These are phyloP conservation scores for Cladophialophora psammophila DNA, from an alignment of 2,329 filamentous ascomycete species.

Conservation along the genomic window DNA sequence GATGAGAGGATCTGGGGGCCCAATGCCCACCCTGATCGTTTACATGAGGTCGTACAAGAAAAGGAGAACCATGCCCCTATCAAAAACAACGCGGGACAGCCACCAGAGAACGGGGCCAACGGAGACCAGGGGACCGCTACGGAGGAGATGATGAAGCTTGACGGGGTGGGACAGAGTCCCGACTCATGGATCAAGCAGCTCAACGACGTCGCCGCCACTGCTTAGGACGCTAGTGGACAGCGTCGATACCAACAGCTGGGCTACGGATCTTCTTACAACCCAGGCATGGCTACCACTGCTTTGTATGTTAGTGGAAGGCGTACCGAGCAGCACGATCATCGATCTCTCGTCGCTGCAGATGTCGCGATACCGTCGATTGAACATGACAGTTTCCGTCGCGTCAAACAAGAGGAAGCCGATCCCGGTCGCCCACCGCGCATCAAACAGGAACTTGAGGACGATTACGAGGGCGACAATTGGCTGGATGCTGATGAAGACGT, in stretches of 20 bases:
- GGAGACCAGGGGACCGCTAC: background rate
- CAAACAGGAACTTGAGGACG: background rate
- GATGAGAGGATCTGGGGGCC: background rate
- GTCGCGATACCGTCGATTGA: background rate
- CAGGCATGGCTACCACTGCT: background rate
- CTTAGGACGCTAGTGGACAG: conserved; percentile 6
- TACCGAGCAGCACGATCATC: background rate
- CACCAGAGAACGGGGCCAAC: background rate
- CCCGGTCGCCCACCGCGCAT: background rate
- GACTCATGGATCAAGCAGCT: conserved; percentile 31
- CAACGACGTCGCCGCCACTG: conserved; percentile 23
- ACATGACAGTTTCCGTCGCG: background rate
- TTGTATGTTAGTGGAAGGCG: background rate
- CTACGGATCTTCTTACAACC: background rate
- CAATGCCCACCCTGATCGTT: background rate
- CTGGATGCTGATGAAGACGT: background rate
- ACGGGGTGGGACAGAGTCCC: conserved; percentile 30
- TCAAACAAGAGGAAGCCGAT: background rate
- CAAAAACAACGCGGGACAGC: background rate
- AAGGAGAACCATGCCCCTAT: conserved; percentile 7
- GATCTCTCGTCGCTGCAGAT: background rate
- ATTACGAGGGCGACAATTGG: background rate
- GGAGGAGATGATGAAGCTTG: conserved; percentile 14
- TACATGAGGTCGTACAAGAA: background rate
- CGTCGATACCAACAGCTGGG: background rate